phyloP scores from a whole-genome alignment of 2,329 filamentous ascomycete genomes.

The Colletotrichum shisoi region DNA sequence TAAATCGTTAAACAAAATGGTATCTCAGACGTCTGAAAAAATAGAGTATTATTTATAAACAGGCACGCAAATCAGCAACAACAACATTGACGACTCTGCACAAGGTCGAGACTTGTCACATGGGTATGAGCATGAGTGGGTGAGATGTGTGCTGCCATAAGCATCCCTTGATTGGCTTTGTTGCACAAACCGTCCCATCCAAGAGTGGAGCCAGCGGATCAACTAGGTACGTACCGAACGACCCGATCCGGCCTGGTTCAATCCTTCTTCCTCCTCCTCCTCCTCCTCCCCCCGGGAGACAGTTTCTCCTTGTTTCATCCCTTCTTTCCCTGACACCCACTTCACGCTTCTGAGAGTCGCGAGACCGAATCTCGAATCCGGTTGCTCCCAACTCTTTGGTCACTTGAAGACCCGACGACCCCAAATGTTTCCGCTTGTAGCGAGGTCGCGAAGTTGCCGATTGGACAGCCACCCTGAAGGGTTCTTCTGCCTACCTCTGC shows the following conservation, averaged over 20 bases:
- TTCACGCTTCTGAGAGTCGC: background rate
- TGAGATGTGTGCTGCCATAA: no score
- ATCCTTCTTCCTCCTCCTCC: no score
- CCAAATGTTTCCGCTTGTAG: no score
- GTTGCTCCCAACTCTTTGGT: slow-evolving; percentile 3
- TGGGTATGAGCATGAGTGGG: no score
- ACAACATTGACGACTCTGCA: no score
- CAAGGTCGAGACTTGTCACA: no score
- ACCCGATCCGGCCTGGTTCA: background rate
- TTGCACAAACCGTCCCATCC: slow-evolving; percentile 23
- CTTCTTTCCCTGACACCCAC: slow-evolving; percentile 11
- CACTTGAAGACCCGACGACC: no score
- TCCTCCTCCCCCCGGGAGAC: no score
- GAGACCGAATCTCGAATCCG: slow-evolving; percentile 7
- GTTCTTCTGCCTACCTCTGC: background rate
- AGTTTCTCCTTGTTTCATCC: slow-evolving; percentile 33
- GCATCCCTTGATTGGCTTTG: background rate
- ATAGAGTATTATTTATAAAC: no score
- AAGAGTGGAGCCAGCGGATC: slow-evolving; percentile 11
- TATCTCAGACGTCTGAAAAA: no score
- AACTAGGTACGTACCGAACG: background rate
- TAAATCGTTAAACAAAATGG: no score
- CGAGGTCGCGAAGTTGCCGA: background rate
- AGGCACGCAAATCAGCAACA: no score
- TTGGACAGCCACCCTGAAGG: background rate